Evolutionary conservation across 495 filamentous ascomycete species (phyloP).

Genomic region (Podospora didyma): DNA sequence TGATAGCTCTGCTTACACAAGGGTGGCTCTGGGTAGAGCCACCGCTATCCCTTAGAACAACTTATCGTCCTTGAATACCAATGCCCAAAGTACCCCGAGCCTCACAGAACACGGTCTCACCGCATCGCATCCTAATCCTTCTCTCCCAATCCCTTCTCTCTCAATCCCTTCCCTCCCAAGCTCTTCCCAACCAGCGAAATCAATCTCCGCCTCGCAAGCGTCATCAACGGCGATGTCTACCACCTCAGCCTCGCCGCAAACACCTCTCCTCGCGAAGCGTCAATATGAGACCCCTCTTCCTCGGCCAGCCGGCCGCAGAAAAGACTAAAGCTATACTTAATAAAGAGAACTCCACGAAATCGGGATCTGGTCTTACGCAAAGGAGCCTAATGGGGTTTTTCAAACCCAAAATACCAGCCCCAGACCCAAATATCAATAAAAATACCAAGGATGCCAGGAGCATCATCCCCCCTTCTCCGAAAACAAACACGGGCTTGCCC

Average conservation of each 20-base stretch:
- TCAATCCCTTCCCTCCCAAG: no score
- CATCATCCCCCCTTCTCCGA: neutral
- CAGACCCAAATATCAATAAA: slow-evolving; percentile 19
- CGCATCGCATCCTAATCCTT: neutral
- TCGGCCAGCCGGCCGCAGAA: slow-evolving; percentile 32
- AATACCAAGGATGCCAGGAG: neutral
- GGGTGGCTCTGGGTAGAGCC: no score
- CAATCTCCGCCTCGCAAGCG: no score
- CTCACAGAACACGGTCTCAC: neutral
- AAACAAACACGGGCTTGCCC: no score
- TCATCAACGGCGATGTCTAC: no score
- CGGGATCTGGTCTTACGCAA: slow-evolving; percentile 51
- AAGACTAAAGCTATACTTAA: slow-evolving; percentile 30
- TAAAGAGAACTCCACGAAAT: slow-evolving; percentile 35
- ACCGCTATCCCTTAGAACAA: slow-evolving; percentile 11
- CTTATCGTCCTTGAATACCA: neutral
- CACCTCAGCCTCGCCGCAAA: slow-evolving; percentile 19
- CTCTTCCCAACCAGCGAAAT: neutral
- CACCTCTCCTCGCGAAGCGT: slow-evolving; percentile 29
- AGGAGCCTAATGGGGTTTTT: slow-evolving; percentile 83
- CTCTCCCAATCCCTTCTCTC: no score
- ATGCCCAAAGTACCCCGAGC: neutral
- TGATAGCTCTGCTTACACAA: no score
- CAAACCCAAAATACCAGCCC: slow-evolving; percentile 48
- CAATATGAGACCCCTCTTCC: slow-evolving; percentile 19